Evolutionary conservation across 2,329 filamentous ascomycete genomes (phyloP), one percentile per base, ranked within the genome.

Genomic region (Clarireedia paspali): DNA sequence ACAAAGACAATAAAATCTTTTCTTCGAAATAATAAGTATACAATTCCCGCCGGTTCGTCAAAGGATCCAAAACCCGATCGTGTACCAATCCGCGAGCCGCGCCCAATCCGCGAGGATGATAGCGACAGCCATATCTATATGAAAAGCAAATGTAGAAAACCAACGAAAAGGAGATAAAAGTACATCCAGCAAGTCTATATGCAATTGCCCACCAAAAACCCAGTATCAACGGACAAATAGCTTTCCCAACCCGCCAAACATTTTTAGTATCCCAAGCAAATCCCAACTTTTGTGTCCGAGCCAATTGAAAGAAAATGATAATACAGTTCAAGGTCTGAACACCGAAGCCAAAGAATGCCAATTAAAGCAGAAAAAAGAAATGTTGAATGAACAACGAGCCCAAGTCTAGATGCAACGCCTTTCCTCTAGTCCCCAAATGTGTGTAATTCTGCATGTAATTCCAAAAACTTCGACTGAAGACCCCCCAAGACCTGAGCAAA

Each of bases 401-500:
- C 61, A 48, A 56, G 36, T 65, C 62, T 64, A 64, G 54, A 64
- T 66, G 60, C 53, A 65, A 64, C 61, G 61, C 62, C 63, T 45
- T 53, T 20, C 50, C 56, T 53, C 50, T 38, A 55, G 46, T 40
- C 44, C 49, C 54, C 26, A 47, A 39, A 42, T 47, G 42, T 57
- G 24, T 27, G 47, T 50, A 3, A 42, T 30, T 54, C 45, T 54
- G 52, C 45, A 30, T 50, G 38, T 27, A 50, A 45, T 45, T 50
- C 53, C 47, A 36, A 50, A 55, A 50, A 50, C 27, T 47, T 47
- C 53, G 50, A 47, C 20, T 47, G 42, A 38, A 55, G 47, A 50
- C 49, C 12, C 30, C 49, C 30, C 24, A 48, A 38, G 42, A 12
- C 12, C 52, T 34, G 26, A 52, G 17, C 20, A 30, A 52, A 50